Base-by-base conservation (phyloP, 176 grass and related monocot genomes). In the Dendrocalamus sinicus region DNA sequence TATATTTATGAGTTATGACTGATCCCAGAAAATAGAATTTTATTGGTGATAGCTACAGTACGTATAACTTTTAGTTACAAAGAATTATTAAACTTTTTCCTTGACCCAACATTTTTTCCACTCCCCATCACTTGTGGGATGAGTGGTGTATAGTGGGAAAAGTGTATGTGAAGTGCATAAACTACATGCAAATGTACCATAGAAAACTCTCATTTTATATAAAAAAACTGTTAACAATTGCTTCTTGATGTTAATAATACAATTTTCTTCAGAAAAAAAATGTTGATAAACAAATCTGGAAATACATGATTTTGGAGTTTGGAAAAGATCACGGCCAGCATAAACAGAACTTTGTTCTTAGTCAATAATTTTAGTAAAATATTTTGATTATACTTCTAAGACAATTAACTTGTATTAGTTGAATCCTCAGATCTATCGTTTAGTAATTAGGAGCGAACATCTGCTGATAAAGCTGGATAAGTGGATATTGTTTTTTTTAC, bases 251-350 rank as follows among this genome's bases (percentile, higher is more conserved):
- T 9, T 8, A 44, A 10, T 35, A 62, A 26, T 62, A 59, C 41
- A 40, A 20, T 17, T 61, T 77, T 14, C 37, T 40, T 52, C 12
- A 15, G 24, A 26, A 39, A 39, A n/a, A 39, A 72, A 24, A 45
- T 75, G 2, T 40, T 55, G 39, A 70, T n/a, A 69, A 51, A 50
- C 8, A 84, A 79, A 20, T 68, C 67, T 69, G 30, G 67, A 59
- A 82, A 71, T 20, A 30, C 79, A 44, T 81, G 35, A 26, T 81
- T 81, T 22, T 81, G 62, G 13, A 65, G 26, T 13, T 12, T 65
- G 48, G 48, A 35, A 35, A 35, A 35, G 5, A 16, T 26, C 26
- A 23, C 2, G 12, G 61, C 26, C 26, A 64, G 3, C 58, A 60
- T 23, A 52, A 81, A 68, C 46, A 39, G 44, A 11, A 10, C 5